These are phyloP conservation scores for Solanum chiquidenum DNA, from an alignment of 257 asterid species.

Conservation along the genomic window DNA sequence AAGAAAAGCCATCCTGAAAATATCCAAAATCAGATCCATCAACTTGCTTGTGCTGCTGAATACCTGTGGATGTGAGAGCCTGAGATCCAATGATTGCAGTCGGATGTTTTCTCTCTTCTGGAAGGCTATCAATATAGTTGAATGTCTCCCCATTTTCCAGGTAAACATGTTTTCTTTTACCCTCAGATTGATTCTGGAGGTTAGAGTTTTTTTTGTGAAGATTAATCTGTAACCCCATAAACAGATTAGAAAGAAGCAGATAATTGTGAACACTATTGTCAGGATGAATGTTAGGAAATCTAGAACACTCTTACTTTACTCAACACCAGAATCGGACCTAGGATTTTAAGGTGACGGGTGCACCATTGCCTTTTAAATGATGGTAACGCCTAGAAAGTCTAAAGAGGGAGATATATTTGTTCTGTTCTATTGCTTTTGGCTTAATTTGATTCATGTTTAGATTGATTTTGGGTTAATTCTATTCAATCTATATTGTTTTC, in stretches of 20 bases:
- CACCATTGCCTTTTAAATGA: not conserved
- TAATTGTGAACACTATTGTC: not conserved
- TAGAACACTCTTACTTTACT: not conserved
- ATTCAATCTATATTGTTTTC: not conserved
- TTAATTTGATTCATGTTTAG: not conserved
- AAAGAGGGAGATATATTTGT: not conserved
- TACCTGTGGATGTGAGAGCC: constrained; percentile 17
- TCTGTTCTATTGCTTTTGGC: not conserved
- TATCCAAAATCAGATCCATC: constrained; percentile 27
- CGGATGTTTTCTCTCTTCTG: constrained; percentile 21
- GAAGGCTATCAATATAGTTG: constrained; percentile 18
- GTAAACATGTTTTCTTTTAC: constrained; percentile 25
- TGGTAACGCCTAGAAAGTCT: not conserved
- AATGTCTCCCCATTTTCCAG: constrained; percentile 24
- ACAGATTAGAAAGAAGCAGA: not conserved
- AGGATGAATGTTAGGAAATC: not conserved
- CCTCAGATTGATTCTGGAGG: constrained; percentile 27
- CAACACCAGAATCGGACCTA: not conserved
- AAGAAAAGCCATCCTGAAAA: constrained; percentile 24
- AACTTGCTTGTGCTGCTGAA: constrained; percentile 21
- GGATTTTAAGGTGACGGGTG: not conserved
- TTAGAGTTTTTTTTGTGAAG: constrained; percentile 29
- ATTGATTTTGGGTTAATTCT: not conserved
- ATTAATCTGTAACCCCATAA: constrained; percentile 26
- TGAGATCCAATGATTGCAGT: constrained; percentile 17